Conservation (phyloP, 106 monocot species). For the Triglochin maritima region DNA sequence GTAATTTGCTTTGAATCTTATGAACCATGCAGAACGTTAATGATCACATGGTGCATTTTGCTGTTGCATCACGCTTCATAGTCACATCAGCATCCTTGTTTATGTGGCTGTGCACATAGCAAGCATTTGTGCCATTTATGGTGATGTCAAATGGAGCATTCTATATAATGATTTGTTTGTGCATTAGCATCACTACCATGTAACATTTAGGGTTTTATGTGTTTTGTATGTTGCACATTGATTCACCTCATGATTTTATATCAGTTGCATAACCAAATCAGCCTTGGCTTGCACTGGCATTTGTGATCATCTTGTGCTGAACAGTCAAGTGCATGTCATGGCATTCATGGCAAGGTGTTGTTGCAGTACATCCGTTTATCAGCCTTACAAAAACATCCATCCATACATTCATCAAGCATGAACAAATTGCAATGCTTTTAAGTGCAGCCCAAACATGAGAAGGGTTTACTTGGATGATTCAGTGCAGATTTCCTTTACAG, state of each 20-base stretch:
- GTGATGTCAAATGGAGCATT: conserved; percentile 5
- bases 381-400: not conserved
- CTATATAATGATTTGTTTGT: not conserved
- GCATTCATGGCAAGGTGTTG: not conserved
- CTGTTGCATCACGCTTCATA: conserved; percentile 13
- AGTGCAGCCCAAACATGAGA: not conserved
- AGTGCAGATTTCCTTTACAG: conserved; percentile 6
- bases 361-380: not conserved
- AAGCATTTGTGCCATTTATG: not conserved
- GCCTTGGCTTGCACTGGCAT: conserved; percentile 2
- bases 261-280: not conserved
- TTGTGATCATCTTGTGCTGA: not conserved
- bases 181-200: conserved; percentile 9
- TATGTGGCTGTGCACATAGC: conserved; percentile 8
- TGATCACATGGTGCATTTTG: conserved; percentile 11
- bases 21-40: conserved; percentile 4
- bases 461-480: not conserved
- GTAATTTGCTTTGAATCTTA: conserved; percentile 7
- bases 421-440: not conserved
- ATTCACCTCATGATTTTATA: not conserved
- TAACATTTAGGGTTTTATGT: not conserved
- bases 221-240: not conserved
- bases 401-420: conserved; percentile 4
- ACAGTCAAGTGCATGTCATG: not conserved
- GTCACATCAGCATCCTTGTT: conserved; percentile 10